These are phyloP conservation scores for Articulospora tetracladia DNA, from an alignment of 495 filamentous ascomycete species.

Conservation along the genomic window DNA sequence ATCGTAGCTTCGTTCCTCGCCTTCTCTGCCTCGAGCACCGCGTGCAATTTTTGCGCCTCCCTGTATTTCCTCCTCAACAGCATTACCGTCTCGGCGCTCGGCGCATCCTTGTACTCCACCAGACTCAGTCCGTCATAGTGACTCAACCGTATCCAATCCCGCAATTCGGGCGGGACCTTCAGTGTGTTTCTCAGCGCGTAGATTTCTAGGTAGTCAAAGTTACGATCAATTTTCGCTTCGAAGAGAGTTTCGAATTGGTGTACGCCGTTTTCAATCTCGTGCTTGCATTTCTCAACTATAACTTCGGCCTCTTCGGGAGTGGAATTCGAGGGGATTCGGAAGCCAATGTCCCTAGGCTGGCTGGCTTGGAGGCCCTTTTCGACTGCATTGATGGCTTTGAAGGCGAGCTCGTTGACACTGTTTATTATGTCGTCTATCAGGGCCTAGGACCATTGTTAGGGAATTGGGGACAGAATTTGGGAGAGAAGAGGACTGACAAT, in stretches of 20 bases:
- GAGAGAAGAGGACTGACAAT: constrained; percentile 54
- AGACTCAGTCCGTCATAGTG: constrained; percentile 67
- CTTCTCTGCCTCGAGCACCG: constrained; percentile 67
- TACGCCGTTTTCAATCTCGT: constrained; percentile 85
- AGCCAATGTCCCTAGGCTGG: constrained; percentile 72
- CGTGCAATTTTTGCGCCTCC: constrained; percentile 77
- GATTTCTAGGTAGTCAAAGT: constrained; percentile 77
- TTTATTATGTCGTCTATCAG: constrained; percentile 98
- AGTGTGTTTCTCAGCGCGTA: constrained; percentile 88
- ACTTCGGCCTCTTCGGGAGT: constrained; percentile 38
- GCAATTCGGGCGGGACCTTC: constrained; percentile 67
- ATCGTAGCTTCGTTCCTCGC: constrained; percentile 74
- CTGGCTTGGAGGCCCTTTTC: constrained; percentile 74
- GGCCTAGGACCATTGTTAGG: constrained; percentile 47
- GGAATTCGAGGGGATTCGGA: constrained; percentile 46
- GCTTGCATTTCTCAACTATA: constrained; percentile 41
- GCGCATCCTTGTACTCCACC: constrained; percentile 32
- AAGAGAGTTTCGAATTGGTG: constrained; percentile 95
- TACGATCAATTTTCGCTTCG: constrained; percentile 70
- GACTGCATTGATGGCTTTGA: constrained; percentile 76
- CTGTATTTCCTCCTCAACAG: constrained; percentile 70
- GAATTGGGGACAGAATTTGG: not conserved
- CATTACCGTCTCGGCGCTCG: constrained; percentile 62
- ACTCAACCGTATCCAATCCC: constrained; percentile 70
- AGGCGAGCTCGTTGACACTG: constrained; percentile 84